phyloP scores from a whole-genome alignment of 768 basidiomycete genomes.

The Crassisporium funariophilum region DNA sequence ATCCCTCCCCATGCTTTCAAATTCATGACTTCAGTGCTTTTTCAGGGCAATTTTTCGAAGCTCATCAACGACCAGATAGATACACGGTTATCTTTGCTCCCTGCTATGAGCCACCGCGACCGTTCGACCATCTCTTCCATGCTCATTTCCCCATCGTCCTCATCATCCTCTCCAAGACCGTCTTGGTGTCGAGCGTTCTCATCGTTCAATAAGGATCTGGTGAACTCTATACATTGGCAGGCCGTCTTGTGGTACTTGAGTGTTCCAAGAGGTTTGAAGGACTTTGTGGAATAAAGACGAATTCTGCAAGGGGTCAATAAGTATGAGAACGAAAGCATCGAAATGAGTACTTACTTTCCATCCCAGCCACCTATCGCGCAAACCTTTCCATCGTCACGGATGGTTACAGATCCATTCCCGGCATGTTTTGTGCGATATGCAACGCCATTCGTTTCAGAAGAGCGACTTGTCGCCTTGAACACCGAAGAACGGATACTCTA shows the following conservation, averaged over 20 bases:
- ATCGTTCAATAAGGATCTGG: slow-evolving; percentile 29
- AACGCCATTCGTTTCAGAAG: slow-evolving; percentile 27
- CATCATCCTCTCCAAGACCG: slow-evolving; percentile 37
- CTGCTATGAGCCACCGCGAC: slow-evolving; percentile 64
- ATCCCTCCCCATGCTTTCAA: not conserved
- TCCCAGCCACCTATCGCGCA: slow-evolving; percentile 96
- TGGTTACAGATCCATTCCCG: slow-evolving; percentile 77
- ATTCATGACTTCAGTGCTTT: not conserved
- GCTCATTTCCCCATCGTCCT: slow-evolving; percentile 57
- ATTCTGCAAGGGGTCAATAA: slow-evolving; percentile 48
- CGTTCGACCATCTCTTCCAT: slow-evolving; percentile 45
- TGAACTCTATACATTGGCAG: slow-evolving; percentile 78
- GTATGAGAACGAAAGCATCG: not conserved
- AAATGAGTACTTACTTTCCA: slow-evolving; percentile 64
- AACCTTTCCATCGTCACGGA: slow-evolving; percentile 74
- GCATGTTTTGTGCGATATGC: slow-evolving; percentile 70
- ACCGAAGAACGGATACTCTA: not conserved
- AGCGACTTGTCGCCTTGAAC: slow-evolving; percentile 16
- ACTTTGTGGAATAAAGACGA: slow-evolving; percentile 79
- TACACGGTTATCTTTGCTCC: slow-evolving; percentile 69
- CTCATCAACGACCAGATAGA: slow-evolving; percentile 71
- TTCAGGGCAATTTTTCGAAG: slow-evolving; percentile 37
- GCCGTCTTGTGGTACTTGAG: slow-evolving; percentile 79
- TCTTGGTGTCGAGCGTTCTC: too few species aligned
- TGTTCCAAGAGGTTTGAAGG: slow-evolving; percentile 82